These are phyloP conservation scores for Xylaria sp. DNA, from an alignment of 2,329 filamentous ascomycete species.

Conservation along the genomic window DNA sequence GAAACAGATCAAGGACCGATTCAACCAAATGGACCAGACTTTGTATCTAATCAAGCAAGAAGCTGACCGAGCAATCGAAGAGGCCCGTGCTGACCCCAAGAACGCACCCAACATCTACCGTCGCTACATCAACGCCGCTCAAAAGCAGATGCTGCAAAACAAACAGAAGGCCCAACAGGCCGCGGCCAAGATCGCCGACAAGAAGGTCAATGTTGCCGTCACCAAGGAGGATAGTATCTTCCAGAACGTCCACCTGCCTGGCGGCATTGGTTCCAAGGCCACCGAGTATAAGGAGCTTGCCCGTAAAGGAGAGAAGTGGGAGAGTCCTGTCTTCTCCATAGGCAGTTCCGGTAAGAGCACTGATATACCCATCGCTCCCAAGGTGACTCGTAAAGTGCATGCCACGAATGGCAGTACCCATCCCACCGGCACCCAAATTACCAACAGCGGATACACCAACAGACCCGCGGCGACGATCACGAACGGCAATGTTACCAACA, in stretches of 20 bases:
- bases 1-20: slow-evolving; percentile 86
- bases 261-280: slow-evolving; percentile 91
- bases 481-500: slow-evolving; percentile 20
- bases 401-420: slow-evolving; percentile 29
- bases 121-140: slow-evolving; percentile 80
- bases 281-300: slow-evolving; percentile 93
- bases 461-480: slow-evolving; percentile 6
- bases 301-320: slow-evolving; percentile 89
- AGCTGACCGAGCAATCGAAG: slow-evolving; percentile 75
- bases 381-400: slow-evolving; percentile 61
- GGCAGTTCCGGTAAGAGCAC: slow-evolving; percentile 78
- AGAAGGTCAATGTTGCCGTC: slow-evolving; percentile 83
- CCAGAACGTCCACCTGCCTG: slow-evolving; percentile 84
- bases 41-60: slow-evolving; percentile 84
- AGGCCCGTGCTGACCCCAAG: slow-evolving; percentile 74
- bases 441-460: slow-evolving; percentile 33
- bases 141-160: slow-evolving; percentile 77
- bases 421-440: slow-evolving; percentile 33
- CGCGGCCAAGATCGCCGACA: slow-evolving; percentile 69
- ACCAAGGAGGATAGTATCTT: slow-evolving; percentile 91
- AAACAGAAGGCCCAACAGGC: slow-evolving; percentile 78
- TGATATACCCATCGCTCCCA: slow-evolving; percentile 72
- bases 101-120: slow-evolving; percentile 85
- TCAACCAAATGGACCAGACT: slow-evolving; percentile 77
- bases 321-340: slow-evolving; percentile 92